Evolutionary conservation across 176 grass and related monocot genomes (phyloP).

Genomic region (Aegilops longissima): DNA sequence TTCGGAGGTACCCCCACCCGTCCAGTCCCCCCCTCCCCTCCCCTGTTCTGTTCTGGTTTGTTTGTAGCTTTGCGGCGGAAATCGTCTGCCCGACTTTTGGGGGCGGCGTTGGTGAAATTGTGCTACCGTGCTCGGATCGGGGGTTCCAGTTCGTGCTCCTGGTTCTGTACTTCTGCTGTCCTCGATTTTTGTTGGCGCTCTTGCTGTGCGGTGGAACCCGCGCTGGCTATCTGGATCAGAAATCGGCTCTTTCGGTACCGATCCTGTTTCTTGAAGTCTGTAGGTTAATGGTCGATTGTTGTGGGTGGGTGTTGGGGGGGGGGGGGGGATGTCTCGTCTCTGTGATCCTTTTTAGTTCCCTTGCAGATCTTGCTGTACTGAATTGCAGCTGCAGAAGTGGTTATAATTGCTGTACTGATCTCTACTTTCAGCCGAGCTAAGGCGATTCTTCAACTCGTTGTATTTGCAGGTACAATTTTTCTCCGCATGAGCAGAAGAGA

Average conservation of each 20-base stretch:
- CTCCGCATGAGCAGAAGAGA: constrained; percentile 14
- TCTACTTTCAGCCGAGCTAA: constrained; percentile 18
- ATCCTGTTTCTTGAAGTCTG: neutral
- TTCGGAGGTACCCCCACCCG: neutral
- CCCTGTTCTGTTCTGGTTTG: neutral
- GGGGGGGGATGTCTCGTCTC: neutral
- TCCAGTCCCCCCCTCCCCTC: neutral
- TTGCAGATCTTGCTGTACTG: constrained; percentile 16
- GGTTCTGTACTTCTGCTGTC: neutral
- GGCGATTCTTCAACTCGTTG: neutral
- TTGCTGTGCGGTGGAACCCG: neutral
- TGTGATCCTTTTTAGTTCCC: neutral
- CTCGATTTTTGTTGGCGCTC: neutral
- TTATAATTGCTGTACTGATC: neutral
- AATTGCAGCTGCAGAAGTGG: neutral
- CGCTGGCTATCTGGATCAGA: neutral
- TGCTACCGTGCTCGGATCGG: neutral
- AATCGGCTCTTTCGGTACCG: neutral
- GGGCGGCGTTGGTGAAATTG: neutral
- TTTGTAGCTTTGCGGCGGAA: neutral
- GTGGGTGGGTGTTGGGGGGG: no score
- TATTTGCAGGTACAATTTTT: constrained; percentile 39
- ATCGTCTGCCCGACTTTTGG: neutral
- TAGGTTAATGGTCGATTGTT: neutral
- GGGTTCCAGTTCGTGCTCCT: neutral